phyloP scores from a whole-genome alignment of 371 early-diverging fungal species.

The Mucor lusitanicus region DNA sequence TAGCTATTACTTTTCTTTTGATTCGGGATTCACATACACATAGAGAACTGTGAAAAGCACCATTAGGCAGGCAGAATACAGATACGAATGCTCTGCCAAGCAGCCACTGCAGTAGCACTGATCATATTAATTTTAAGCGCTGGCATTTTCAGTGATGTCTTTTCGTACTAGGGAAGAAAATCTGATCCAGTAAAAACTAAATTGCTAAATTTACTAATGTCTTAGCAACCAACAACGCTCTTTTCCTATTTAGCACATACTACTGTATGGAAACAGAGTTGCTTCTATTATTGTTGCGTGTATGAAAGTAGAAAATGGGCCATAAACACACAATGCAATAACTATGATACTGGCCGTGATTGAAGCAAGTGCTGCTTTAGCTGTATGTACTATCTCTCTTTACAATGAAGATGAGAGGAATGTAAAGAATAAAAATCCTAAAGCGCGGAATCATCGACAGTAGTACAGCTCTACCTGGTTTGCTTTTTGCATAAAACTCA shows the following conservation, averaged over 20 bases:
- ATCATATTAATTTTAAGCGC: not conserved
- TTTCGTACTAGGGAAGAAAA: not conserved
- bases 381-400: not conserved
- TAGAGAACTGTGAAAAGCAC: not conserved
- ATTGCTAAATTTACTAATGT: not conserved
- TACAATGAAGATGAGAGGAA: too few relatives aligned
- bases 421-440: not conserved
- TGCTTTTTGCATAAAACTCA: not conserved
- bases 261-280: not conserved
- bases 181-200: not conserved
- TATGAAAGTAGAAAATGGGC: too few relatives aligned
- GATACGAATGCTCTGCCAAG: too few relatives aligned
- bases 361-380: not conserved
- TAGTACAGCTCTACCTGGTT: not conserved
- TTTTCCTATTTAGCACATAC: not conserved
- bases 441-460: not conserved
- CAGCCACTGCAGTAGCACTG: not conserved
- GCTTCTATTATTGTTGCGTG: not conserved
- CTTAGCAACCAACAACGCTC: not conserved
- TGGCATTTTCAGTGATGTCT: not conserved
- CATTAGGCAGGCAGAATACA: too few relatives aligned
- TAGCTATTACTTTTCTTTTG: not conserved
- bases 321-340: too few relatives aligned
- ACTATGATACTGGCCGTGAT: too few relatives aligned
- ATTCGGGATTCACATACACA: not conserved